phyloP scores from a whole-genome alignment of 805 yeast species.

The Candida xiaguanensis region DNA sequence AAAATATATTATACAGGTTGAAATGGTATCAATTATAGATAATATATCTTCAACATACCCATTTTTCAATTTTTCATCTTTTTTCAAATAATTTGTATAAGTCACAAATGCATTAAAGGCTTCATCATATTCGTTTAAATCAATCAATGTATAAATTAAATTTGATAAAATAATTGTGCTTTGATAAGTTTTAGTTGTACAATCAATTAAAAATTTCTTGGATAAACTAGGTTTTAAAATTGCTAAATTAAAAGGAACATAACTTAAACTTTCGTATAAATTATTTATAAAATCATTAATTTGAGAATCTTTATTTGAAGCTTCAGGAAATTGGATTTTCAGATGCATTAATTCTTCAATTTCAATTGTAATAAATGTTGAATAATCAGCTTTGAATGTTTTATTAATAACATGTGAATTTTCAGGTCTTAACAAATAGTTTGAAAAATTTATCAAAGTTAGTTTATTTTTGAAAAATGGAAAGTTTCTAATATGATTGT shows the following conservation, averaged over 20 bases:
- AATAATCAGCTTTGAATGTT: constrained; percentile 24
- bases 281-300: constrained; percentile 27
- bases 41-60: constrained; percentile 30
- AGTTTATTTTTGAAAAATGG: constrained; percentile 22
- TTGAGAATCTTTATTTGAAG: constrained; percentile 15
- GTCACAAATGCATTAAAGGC: constrained; percentile 42
- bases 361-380: constrained; percentile 18
- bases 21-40: constrained; percentile 28
- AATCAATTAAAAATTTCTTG: constrained; percentile 28
- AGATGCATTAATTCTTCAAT: constrained; percentile 16
- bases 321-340: constrained; percentile 27
- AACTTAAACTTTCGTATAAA: constrained; percentile 26
- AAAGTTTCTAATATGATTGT: constrained; percentile 14
- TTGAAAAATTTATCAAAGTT: constrained; percentile 23
- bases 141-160: constrained; percentile 29
- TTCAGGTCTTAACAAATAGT: constrained; percentile 23
- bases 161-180: constrained; percentile 30
- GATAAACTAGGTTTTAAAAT: constrained; percentile 21
- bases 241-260: constrained; percentile 17
- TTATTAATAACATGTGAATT: constrained; percentile 14
- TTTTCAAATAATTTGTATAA: constrained; percentile 28
- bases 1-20: constrained; percentile 29
- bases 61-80: constrained; percentile 28
- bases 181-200: constrained; percentile 33
- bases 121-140: constrained; percentile 37